These are phyloP conservation scores for Neofusicoccum ribis DNA, from an alignment of 2,329 filamentous ascomycete genomes.

Conservation along the genomic window DNA sequence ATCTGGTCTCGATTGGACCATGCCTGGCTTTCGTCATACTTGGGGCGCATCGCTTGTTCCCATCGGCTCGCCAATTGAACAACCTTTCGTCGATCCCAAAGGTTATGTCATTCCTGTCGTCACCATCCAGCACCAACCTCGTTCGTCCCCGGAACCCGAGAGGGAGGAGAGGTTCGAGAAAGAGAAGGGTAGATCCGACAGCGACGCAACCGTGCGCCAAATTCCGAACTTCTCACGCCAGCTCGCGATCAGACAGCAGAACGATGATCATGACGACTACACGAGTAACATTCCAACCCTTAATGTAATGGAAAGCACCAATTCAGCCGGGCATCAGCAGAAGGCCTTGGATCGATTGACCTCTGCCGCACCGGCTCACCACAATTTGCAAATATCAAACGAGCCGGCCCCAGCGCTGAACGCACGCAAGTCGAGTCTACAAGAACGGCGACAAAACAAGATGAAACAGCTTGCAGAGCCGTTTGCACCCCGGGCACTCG, in stretches of 20 bases:
- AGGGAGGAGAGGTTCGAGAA: neutral
- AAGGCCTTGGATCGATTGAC: neutral
- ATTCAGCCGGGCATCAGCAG: slow-evolving; percentile 4
- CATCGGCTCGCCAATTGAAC: slow-evolving; percentile 21
- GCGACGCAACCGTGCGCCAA: slow-evolving; percentile 14
- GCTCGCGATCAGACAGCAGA: slow-evolving; percentile 28
- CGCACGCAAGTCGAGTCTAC: slow-evolving; percentile 6
- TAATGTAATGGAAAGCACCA: slow-evolving; percentile 16
- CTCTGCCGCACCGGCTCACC: neutral
- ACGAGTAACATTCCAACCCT: neutral
- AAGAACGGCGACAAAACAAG: slow-evolving; percentile 19
- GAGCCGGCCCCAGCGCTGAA: neutral
- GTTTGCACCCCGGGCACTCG: neutral
- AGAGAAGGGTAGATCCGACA: slow-evolving; percentile 18
- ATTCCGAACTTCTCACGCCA: slow-evolving; percentile 37
- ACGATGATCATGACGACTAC: slow-evolving; percentile 22
- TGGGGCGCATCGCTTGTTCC: slow-evolving; percentile 38
- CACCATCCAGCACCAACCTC: slow-evolving; percentile 15
- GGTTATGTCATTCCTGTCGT: slow-evolving; percentile 39
- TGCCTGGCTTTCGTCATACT: slow-evolving; percentile 40
- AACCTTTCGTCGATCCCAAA: slow-evolving; percentile 39
- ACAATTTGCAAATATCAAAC: neutral
- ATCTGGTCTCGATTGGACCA: slow-evolving; percentile 34
- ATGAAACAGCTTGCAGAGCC: slow-evolving; percentile 12
- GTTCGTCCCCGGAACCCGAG: neutral